Conservation (phyloP, 768 basidiomycete genomes). For the Clathrus columnatus region DNA sequence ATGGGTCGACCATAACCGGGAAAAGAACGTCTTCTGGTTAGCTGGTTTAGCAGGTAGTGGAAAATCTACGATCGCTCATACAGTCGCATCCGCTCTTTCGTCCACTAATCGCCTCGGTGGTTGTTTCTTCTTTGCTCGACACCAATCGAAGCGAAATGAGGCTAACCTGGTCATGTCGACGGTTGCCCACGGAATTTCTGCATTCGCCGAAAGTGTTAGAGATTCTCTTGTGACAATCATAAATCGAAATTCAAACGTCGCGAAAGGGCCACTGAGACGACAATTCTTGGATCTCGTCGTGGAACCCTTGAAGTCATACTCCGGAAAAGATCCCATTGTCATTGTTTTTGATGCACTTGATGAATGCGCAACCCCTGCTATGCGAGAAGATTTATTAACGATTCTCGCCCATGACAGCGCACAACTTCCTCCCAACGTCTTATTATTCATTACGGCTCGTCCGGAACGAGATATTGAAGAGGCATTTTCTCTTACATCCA, state of each 20-base stretch:
- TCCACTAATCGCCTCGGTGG: background rate
- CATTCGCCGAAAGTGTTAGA: background rate
- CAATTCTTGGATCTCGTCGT: background rate
- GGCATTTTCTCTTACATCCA: background rate
- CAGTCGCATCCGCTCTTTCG: background rate
- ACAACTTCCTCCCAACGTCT: slow-evolving; percentile 13
- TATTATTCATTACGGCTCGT: slow-evolving; percentile 18
- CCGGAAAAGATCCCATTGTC: slow-evolving; percentile 8
- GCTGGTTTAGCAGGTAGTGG: slow-evolving; percentile 28
- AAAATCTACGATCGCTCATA: slow-evolving; percentile 29
- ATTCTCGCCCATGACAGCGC: slow-evolving; percentile 12
- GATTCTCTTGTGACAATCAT: background rate
- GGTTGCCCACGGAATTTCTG: background rate
- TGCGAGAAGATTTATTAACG: slow-evolving; percentile 11
- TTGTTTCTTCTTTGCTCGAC: background rate
- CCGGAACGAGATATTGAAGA: slow-evolving; percentile 4
- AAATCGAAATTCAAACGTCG: background rate
- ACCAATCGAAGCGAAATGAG: background rate
- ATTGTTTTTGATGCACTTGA: slow-evolving; percentile 22
- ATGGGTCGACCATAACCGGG: slow-evolving; percentile 17
- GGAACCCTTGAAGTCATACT: background rate
- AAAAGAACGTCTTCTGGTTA: slow-evolving; percentile 22
- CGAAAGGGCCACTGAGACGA: background rate
- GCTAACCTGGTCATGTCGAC: background rate
- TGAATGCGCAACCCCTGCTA: slow-evolving; percentile 15